Conservation (phyloP, 768 basidiomycete species). For the Mycena metata region DNA sequence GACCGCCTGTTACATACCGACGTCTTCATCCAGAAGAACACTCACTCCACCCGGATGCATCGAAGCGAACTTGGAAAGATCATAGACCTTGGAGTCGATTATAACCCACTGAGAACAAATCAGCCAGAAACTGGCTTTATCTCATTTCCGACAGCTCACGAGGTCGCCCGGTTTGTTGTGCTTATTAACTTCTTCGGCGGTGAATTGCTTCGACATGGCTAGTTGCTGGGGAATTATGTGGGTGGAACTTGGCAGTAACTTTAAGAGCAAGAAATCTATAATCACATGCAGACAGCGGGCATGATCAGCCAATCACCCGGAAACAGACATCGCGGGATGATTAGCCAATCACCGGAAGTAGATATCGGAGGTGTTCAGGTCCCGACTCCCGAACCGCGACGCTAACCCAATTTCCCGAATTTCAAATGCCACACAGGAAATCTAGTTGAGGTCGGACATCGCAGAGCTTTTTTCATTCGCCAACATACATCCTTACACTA, state of each 20-base stretch:
- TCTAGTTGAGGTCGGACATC: too few relatives aligned
- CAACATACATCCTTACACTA: too few relatives aligned
- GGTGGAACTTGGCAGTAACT: too few relatives aligned
- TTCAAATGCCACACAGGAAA: too few relatives aligned
- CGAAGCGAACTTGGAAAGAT: conserved; percentile 76
- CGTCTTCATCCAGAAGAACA: conserved; percentile 74
- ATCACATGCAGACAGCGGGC: neutral
- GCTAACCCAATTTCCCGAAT: too few relatives aligned
- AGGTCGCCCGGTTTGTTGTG: conserved; percentile 87
- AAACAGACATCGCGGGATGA: too few relatives aligned
- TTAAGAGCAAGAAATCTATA: too few relatives aligned
- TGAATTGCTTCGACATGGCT: conserved; percentile 50
- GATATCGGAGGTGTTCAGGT: too few relatives aligned
- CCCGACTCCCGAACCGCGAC: too few relatives aligned
- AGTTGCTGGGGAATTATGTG: neutral
- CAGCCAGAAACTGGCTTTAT: neutral
- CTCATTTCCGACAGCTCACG: conserved; percentile 52
- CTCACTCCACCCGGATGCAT: conserved; percentile 82
- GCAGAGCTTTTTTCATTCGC: too few relatives aligned
- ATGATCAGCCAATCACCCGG: too few relatives aligned
- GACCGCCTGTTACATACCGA: conserved; percentile 71
- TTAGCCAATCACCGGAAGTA: neutral
- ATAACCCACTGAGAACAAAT: conserved; percentile 74
- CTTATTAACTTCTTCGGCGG: conserved; percentile 59
- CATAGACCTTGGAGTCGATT: conserved; percentile 80